Percentiles rank a stretch among this genome's conserved stretches.
Conservation (phyloP, 768 basidiomycete species). For the Omphalotus guepiniiformis region DNA sequence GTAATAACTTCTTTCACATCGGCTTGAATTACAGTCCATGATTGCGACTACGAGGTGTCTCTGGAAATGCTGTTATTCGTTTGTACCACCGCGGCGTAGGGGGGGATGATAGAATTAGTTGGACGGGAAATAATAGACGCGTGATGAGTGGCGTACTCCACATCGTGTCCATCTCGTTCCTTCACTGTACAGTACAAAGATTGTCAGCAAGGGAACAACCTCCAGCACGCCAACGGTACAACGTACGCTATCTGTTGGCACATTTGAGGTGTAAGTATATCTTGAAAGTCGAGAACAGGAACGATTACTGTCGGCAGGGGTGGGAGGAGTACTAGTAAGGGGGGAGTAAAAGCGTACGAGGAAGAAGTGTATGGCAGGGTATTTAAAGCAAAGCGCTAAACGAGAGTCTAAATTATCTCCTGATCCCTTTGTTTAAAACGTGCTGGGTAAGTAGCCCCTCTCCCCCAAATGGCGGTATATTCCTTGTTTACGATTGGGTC, state of each 20-base stretch:
- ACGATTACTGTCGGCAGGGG: no score
- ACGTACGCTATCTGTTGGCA: slow-evolving; percentile 76
- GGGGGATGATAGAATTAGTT: background rate
- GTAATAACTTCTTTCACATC: slow-evolving; percentile 59
- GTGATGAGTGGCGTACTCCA: slow-evolving; percentile 45
- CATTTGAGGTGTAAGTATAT: slow-evolving; percentile 39
- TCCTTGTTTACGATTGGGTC: no score
- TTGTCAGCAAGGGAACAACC: slow-evolving; percentile 12
- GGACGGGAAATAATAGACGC: no score
- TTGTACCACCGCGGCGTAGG: slow-evolving; percentile 3
- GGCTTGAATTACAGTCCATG: slow-evolving; percentile 63
- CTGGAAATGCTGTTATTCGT: slow-evolving; percentile 62
- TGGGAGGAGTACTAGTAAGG: no score
- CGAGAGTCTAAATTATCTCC: no score
- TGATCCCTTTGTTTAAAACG: no score
- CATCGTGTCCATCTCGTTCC: slow-evolving; percentile 74
- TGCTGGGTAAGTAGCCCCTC: no score
- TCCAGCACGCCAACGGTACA: background rate
- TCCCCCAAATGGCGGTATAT: no score
- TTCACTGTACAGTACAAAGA: slow-evolving; percentile 41
- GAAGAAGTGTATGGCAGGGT: no score
- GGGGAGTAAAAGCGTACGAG: no score
- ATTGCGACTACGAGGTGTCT: slow-evolving; percentile 70
- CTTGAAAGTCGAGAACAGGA: background rate
- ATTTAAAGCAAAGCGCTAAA: no score